A percentile compares a stretch with the other conserved stretches of the same genome.
These are phyloP conservation scores for Quercus gilva DNA, from an alignment of 306 rosid genomes.

Conservation along the genomic window DNA sequence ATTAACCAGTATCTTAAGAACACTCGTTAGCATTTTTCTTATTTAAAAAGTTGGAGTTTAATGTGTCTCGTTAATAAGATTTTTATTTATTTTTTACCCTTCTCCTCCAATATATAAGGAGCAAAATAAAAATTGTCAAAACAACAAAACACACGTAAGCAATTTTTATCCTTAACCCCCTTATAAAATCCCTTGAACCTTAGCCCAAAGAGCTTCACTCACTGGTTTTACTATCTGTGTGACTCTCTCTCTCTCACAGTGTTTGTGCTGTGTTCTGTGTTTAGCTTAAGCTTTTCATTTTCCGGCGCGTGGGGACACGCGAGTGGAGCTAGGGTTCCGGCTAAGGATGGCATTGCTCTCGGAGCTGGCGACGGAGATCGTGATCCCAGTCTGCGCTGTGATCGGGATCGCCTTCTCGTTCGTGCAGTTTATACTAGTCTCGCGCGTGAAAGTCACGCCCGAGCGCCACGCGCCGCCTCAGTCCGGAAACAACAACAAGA, in stretches of 20 bases:
- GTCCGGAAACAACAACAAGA: conserved; percentile 38
- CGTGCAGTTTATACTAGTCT: conserved; percentile 60
- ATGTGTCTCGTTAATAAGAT: too few species aligned
- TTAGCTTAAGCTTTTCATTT: neutral
- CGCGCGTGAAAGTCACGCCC: conserved; percentile 63
- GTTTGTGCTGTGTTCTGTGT: neutral
- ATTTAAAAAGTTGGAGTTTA: too few species aligned
- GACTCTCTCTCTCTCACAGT: neutral
- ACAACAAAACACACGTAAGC: neutral
- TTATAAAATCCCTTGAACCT: conserved; percentile 30
- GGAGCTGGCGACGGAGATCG: conserved; percentile 58
- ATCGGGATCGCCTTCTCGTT: conserved; percentile 66
- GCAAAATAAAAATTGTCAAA: too few species aligned
- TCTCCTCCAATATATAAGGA: too few species aligned
- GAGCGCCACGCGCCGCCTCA: conserved; percentile 40
- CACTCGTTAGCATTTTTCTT: too few species aligned
- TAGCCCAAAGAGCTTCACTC: neutral
- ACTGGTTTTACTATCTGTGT: too few species aligned
- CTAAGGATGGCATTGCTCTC: conserved; percentile 51
- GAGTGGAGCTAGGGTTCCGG: conserved; percentile 41
- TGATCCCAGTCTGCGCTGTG: conserved; percentile 57
- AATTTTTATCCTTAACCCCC: neutral
- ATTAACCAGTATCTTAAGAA: too few species aligned
- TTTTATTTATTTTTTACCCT: too few species aligned
- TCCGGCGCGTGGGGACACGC: conserved; percentile 5